A percentile compares a stretch with the other conserved stretches of the same genome.
Conservation (phyloP, 495 filamentous ascomycete genomes). For the Daldinia caldariorum region DNA sequence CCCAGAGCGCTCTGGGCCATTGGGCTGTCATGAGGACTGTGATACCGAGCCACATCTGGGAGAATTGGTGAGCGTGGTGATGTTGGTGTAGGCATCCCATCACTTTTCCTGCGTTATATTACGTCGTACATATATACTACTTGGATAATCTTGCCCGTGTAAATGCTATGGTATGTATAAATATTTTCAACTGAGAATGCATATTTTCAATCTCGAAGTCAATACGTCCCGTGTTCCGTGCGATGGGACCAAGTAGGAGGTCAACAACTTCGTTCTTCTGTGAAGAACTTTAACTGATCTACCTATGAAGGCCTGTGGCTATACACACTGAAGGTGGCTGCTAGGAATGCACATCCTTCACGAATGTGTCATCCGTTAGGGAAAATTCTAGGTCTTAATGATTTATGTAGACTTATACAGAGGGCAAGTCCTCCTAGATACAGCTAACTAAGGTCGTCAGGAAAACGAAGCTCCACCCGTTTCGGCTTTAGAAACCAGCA, state of each 20-base stretch:
- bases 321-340: too few species aligned
- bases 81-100: neutral
- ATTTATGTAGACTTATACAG: too few species aligned
- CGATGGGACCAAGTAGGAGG: neutral
- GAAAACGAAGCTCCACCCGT: too few species aligned
- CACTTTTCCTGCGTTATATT: neutral
- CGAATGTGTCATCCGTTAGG: too few species aligned
- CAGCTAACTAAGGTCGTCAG: too few species aligned
- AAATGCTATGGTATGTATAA: neutral
- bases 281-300: too few species aligned
- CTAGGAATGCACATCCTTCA: too few species aligned
- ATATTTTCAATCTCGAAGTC: neutral
- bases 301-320: too few species aligned
- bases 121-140: neutral
- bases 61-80: constrained; percentile 74
- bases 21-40: constrained; percentile 93
- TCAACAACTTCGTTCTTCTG: too few species aligned
- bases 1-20: constrained; percentile 79
- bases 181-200: neutral
- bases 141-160: neutral
- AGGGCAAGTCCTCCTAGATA: too few species aligned
- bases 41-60: constrained; percentile 81
- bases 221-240: neutral
- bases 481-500: too few species aligned
- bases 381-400: too few species aligned